phyloP scores from a whole-genome alignment of 2,329 filamentous ascomycete genomes.

The Cladorrhinum sp. region DNA sequence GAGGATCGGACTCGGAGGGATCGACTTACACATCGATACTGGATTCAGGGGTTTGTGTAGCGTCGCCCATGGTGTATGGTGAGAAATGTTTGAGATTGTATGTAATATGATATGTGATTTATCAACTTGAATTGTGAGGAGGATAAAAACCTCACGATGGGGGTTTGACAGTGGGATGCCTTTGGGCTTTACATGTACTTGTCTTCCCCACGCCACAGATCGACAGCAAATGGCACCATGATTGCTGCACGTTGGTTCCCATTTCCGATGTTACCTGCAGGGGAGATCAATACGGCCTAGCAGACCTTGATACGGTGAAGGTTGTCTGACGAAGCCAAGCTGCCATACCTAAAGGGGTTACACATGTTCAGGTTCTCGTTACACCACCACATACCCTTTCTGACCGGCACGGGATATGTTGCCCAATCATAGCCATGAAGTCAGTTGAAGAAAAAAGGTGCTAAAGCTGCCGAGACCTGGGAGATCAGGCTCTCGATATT shows the following conservation, averaged over 20 bases:
- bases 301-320: background rate
- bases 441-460: too few species aligned
- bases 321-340: background rate
- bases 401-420: too few species aligned
- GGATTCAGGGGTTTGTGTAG: slow-evolving; percentile 13
- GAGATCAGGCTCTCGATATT: too few species aligned
- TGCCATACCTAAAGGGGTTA: background rate
- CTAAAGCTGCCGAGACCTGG: too few species aligned
- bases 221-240: background rate
- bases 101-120: background rate
- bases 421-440: too few species aligned
- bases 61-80: background rate
- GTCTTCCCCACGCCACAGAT: background rate
- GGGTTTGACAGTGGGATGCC: background rate
- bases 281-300: background rate
- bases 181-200: too few species aligned
- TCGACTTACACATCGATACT: slow-evolving; percentile 31
- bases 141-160: background rate
- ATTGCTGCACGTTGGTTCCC: background rate
- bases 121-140: background rate
- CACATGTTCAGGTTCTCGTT: too few species aligned
- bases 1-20: background rate
- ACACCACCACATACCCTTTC: too few species aligned
- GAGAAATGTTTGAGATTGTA: background rate
- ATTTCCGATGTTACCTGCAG: background rate